Percentiles rank a stretch among this genome's conserved stretches.
These are phyloP conservation scores for Lodderomyces pseudojiufengensis DNA, from an alignment of 1,139 yeast genomes.

Conservation along the genomic window DNA sequence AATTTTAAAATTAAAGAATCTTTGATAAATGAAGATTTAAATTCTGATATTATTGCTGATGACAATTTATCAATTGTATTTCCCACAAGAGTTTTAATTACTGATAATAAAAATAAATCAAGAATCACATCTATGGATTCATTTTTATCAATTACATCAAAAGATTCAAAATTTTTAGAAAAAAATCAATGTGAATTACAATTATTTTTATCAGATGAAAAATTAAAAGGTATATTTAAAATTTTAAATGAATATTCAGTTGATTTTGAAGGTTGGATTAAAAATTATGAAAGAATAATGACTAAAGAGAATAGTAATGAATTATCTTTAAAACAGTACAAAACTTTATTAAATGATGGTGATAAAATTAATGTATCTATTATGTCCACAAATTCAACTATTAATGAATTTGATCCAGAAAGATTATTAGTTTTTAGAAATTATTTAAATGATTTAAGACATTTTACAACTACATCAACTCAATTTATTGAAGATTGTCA, in stretches of 20 bases:
- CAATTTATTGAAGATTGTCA: constrained; percentile 59
- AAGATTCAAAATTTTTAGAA: constrained; percentile 10
- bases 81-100: constrained; percentile 50
- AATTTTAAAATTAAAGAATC: constrained; percentile 30
- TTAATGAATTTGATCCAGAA: constrained; percentile 11
- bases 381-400: constrained; percentile 14
- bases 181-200: constrained; percentile 38
- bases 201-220: constrained; percentile 49
- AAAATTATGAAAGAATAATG: constrained; percentile 41
- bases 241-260: constrained; percentile 36
- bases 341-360: constrained; percentile 50
- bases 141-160: constrained; percentile 26
- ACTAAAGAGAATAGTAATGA: constrained; percentile 36
- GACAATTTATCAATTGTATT: constrained; percentile 45
- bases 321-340: constrained; percentile 47
- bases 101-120: constrained; percentile 23
- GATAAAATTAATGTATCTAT: constrained; percentile 45
- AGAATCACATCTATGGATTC: constrained; percentile 44
- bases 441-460: constrained; percentile 34
- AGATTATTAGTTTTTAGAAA: constrained; percentile 16
- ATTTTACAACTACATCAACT: constrained; percentile 44
- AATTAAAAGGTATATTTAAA: constrained; percentile 34
- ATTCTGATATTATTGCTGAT: constrained; percentile 46
- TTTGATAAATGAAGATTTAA: constrained; percentile 29
- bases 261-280: constrained; percentile 52